Evolutionary conservation across 106 monocot genomes (phyloP), one percentile per base, ranked within the genome.

Genomic region (Amphibolis antarctica): DNA sequence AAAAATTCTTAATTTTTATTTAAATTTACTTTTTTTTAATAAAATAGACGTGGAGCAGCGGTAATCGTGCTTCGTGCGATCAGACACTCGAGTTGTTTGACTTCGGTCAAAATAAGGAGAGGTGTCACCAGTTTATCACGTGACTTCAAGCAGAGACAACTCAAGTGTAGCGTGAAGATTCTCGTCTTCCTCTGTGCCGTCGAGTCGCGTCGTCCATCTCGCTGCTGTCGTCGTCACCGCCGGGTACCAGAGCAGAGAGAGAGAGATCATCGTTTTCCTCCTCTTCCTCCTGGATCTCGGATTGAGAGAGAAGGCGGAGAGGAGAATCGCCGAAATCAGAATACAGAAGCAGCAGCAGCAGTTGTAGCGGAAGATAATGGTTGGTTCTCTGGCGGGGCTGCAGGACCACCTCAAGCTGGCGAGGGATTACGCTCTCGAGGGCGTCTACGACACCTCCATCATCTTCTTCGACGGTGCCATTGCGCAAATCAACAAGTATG

Each of bases 381-480:
- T 36, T 2, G 36, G 36, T 36, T 36, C 83, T 27, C 80, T 90
- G 47, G 80, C 78, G 42, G 90, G 86, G 15, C 62, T 98, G 59
- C 86, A 90, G 56, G 96, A 98, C 21, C 90, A 98, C 69, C 60
- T 90, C 57, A 90, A 90, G 80, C 90, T 98, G 24, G 96, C 90
- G 23, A 72, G 96, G 51, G 96, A 98, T 52, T 98, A 98, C 82
- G 90, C 96, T 12, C 77, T 90, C 54, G 96, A 90, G 64, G 96
- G 96, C 42, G 82, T 84, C 66, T 98, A 98, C 44, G 96, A 98
- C 54, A 98, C 86, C 69, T 80, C 96, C 71, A 85, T 98, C 69
- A 87, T 98, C 82, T 98, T 98, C 78, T 98, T 98, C 72, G 96
- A 98, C 60, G 90, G 96, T 44, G 96, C 86, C 71, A 84, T 87